Evolutionary conservation across 2,329 filamentous ascomycete species (phyloP).

Genomic region (Colletotrichum karsti): DNA sequence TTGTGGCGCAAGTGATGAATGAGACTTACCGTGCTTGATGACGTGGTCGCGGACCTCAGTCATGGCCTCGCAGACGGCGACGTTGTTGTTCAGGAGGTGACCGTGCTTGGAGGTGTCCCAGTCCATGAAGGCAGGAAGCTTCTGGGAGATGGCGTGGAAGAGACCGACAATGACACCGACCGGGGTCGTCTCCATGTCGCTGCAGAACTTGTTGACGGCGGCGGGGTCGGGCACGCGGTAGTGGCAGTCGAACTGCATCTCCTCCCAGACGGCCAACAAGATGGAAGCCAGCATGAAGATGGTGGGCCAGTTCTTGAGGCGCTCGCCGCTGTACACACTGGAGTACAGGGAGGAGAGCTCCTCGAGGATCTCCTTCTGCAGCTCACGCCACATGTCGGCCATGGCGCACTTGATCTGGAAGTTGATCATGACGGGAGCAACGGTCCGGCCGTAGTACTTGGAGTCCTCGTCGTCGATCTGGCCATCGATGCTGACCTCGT

Average conservation of each 20-base stretch:
- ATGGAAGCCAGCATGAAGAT: constrained; percentile 98
- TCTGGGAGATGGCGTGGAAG: constrained; percentile 98
- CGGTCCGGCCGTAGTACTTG: constrained; percentile 88
- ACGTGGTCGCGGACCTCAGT: constrained; percentile 94
- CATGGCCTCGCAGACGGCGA: constrained; percentile 93
- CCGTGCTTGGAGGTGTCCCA: constrained; percentile 95
- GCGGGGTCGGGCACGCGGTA: constrained; percentile 88
- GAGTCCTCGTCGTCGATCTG: constrained; percentile 88
- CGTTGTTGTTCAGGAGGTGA: constrained; percentile 89
- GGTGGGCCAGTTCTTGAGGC: constrained; percentile 98
- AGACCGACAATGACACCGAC: constrained; percentile 96
- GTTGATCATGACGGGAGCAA: constrained; percentile 98
- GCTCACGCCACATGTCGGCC: constrained; percentile 97
- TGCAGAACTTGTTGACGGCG: constrained; percentile 93
- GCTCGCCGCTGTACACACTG: constrained; percentile 97
- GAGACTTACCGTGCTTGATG: constrained; percentile 84
- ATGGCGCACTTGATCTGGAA: constrained; percentile 98
- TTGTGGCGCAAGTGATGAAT: neutral
- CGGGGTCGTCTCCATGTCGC: constrained; percentile 94
- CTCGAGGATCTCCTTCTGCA: constrained; percentile 95
- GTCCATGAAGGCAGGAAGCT: constrained; percentile 89
- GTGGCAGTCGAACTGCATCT: constrained; percentile 99
- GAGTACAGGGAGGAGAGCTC: constrained; percentile 93
- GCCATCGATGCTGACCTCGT: constrained; percentile 80
- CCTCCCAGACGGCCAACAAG: constrained; percentile 93